Conservation (phyloP, 1,284 basidiomycete species). For the Taiwanofungus camphoratus region DNA sequence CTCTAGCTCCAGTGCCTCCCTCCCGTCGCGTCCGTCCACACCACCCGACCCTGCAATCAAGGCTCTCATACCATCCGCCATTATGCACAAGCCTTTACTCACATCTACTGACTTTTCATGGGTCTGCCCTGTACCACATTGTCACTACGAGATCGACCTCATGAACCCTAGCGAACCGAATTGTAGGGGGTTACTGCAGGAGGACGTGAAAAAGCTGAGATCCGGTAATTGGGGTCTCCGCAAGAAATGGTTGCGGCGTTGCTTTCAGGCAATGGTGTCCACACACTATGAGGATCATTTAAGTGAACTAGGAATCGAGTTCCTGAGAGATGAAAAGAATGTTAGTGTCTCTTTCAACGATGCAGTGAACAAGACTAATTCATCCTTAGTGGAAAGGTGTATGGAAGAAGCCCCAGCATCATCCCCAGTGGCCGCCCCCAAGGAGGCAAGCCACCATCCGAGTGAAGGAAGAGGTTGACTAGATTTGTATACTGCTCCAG, state of each 20-base stretch:
- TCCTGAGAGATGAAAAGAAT: slow-evolving; percentile 9
- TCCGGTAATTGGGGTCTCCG: slow-evolving; percentile 10
- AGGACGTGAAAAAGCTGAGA: slow-evolving; percentile 11
- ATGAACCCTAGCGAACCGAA: slow-evolving; percentile 18
- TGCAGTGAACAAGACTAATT: neutral
- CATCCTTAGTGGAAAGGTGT: slow-evolving; percentile 1
- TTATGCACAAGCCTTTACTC: slow-evolving; percentile 17
- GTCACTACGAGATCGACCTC: slow-evolving; percentile 21
- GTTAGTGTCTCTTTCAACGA: slow-evolving; percentile 8
- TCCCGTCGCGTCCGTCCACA: slow-evolving; percentile 11
- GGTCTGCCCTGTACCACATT: slow-evolving; percentile 21
- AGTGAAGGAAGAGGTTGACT: no score
- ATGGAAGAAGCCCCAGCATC: slow-evolving; percentile 11
- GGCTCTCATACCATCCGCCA: slow-evolving; percentile 17
- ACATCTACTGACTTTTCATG: slow-evolving; percentile 18
- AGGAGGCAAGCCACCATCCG: neutral
- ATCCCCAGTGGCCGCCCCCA: neutral
- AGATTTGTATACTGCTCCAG: no score
- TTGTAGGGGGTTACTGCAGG: slow-evolving; percentile 9
- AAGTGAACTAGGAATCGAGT: slow-evolving; percentile 13
- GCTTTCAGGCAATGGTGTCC: slow-evolving; percentile 17
- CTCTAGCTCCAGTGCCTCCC: slow-evolving; percentile 24
- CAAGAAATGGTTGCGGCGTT: slow-evolving; percentile 14
- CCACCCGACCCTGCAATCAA: slow-evolving; percentile 18
- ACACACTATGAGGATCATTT: slow-evolving; percentile 17